Percentiles rank a stretch among this genome's conserved stretches.
Evolutionary conservation across 176 grass and related monocot genomes (phyloP).

Genomic region (Cenchrus fungigraminus): DNA sequence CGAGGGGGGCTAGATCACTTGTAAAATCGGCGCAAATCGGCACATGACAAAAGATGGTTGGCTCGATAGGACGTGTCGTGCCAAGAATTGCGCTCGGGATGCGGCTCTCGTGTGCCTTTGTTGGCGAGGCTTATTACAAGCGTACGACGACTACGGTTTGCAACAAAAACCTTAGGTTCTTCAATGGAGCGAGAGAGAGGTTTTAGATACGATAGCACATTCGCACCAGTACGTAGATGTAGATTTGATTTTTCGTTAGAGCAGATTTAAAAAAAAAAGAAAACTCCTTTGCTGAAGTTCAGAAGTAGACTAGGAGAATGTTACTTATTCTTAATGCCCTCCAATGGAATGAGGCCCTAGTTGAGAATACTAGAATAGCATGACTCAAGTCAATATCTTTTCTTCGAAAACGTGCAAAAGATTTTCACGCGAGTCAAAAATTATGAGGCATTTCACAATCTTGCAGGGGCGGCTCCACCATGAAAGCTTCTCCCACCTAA

Average conservation of each 20-base stretch:
- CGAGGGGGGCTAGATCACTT: neutral
- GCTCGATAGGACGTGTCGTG: constrained; percentile 30
- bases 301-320: too few relatives aligned
- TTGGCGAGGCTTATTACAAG: neutral
- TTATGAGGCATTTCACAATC: neutral
- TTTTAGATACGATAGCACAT: too few relatives aligned
- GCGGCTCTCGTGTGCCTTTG: neutral
- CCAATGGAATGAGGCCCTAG: neutral
- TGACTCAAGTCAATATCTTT: neutral
- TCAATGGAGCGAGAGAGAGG: too few relatives aligned
- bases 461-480: neutral
- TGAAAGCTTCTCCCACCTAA: neutral
- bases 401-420: too few relatives aligned
- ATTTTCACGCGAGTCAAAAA: neutral
- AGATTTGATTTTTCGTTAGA: too few relatives aligned
- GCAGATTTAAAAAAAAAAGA: too few relatives aligned
- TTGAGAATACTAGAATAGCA: too few relatives aligned
- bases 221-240: too few relatives aligned
- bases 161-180: neutral
- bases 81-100: constrained; percentile 23
- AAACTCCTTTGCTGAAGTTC: too few relatives aligned
- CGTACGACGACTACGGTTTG: too few relatives aligned
- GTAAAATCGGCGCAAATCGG: neutral
- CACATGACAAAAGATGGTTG: constrained; percentile 30
- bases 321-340: neutral